Conservation (phyloP, 148 eudicot genomes). For the Rheum nobile region DNA sequence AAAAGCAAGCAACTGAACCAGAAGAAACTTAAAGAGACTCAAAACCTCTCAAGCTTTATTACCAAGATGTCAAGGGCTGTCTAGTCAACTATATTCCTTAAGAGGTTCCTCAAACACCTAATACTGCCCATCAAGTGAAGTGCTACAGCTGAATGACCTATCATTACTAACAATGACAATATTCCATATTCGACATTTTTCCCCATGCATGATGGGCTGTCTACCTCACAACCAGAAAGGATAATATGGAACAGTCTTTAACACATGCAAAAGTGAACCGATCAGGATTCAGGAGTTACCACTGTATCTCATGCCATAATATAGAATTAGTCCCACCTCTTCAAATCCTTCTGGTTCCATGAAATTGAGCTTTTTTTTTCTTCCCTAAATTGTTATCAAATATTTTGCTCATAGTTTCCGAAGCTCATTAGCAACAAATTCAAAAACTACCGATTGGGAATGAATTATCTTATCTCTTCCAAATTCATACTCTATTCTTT, state of each 20-base stretch:
- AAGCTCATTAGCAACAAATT: slow-evolving; percentile 55
- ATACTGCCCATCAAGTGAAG: slow-evolving; percentile 41
- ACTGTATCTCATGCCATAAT: too few relatives aligned
- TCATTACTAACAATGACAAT: slow-evolving; percentile 60
- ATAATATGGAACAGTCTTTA: slow-evolving; percentile 57
- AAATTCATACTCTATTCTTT: slow-evolving; percentile 33
- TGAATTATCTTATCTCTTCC: slow-evolving; percentile 45
- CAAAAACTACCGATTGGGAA: slow-evolving; percentile 53
- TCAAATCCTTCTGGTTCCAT: slow-evolving; percentile 79
- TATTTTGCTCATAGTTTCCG: not conserved
- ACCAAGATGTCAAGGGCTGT: slow-evolving; percentile 58
- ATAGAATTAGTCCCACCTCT: too few relatives aligned
- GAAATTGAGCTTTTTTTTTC: slow-evolving; percentile 41
- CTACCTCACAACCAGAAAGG: slow-evolving; percentile 25
- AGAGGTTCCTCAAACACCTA: slow-evolving; percentile 33
- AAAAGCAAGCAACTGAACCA: not conserved
- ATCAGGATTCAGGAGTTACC: slow-evolving; percentile 56
- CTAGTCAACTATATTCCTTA: slow-evolving; percentile 67
- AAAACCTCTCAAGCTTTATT: slow-evolving; percentile 48
- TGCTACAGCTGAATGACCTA: slow-evolving; percentile 83
- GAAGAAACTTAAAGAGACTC: slow-evolving; percentile 17
- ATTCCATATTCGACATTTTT: slow-evolving; percentile 38
- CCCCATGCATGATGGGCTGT: slow-evolving; percentile 45
- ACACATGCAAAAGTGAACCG: slow-evolving; percentile 76
- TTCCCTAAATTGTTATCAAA: slow-evolving; percentile 44